Conservation (phyloP, 805 yeast species). For the Metschnikowia corniflorae region DNA sequence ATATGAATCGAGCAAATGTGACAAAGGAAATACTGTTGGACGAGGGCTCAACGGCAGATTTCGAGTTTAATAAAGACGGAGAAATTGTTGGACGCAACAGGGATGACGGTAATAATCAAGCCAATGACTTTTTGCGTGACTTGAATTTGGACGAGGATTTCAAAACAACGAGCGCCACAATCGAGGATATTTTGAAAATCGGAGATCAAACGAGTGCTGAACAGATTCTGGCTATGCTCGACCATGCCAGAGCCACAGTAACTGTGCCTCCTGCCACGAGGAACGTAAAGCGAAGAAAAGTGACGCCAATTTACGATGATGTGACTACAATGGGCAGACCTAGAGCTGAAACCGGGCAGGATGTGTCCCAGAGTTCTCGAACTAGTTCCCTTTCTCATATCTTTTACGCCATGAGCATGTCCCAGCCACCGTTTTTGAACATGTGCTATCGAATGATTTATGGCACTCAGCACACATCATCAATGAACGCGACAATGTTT, state of each 20-base stretch:
- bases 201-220: slow-evolving; percentile 8
- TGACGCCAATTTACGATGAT: slow-evolving; percentile 5
- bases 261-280: not conserved
- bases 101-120: not conserved
- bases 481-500: slow-evolving; percentile 2
- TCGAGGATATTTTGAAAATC: slow-evolving; percentile 13
- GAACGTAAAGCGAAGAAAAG: slow-evolving; percentile 4
- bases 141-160: slow-evolving; percentile 16
- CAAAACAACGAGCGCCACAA: slow-evolving; percentile 4
- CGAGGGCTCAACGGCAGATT: slow-evolving; percentile 14
- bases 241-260: slow-evolving; percentile 4
- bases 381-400: slow-evolving; percentile 3
- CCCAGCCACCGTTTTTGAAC: slow-evolving; percentile 10
- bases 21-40: slow-evolving; percentile 12
- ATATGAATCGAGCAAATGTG: slow-evolving; percentile 13
- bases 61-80: slow-evolving; percentile 24
- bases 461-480: slow-evolving; percentile 2
- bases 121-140: slow-evolving; percentile 5
- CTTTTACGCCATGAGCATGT: slow-evolving; percentile 3
- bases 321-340: not conserved
- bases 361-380: not conserved
- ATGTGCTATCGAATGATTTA: slow-evolving; percentile 8
- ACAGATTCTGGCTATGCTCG: slow-evolving; percentile 7
- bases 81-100: slow-evolving; percentile 13
- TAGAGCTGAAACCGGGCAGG: not conserved